phyloP scores from a whole-genome alignment of 2,329 filamentous ascomycete genomes.

The Thelonectria blattea region DNA sequence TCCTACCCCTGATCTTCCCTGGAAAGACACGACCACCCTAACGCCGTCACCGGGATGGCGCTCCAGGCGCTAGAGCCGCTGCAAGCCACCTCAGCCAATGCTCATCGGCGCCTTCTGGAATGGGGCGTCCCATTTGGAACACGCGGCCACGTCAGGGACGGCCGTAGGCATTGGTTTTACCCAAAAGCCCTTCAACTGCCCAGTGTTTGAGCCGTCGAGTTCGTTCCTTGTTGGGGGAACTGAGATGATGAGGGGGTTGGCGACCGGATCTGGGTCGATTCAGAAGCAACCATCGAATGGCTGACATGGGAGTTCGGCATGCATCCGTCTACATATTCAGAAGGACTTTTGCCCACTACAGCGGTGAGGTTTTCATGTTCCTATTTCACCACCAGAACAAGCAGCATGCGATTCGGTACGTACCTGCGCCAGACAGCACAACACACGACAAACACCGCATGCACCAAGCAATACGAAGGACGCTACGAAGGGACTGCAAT shows the following conservation, averaged over 20 bases:
- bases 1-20: slow-evolving; percentile 9
- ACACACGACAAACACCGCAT: neutral
- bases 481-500: neutral
- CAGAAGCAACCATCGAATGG: slow-evolving; percentile 2
- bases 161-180: slow-evolving; percentile 11
- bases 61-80: slow-evolving; percentile 33
- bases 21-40: slow-evolving; percentile 3
- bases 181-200: slow-evolving; percentile 7
- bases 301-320: neutral
- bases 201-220: slow-evolving; percentile 8
- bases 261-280: slow-evolving; percentile 7
- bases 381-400: neutral
- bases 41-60: slow-evolving; percentile 22
- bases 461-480: neutral
- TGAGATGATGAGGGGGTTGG: slow-evolving; percentile 1
- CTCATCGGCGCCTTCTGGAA: slow-evolving; percentile 32
- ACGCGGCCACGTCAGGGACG: slow-evolving; percentile 30
- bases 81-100: slow-evolving; percentile 38
- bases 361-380: neutral
- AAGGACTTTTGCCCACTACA: neutral
- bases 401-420: slow-evolving; percentile 3
- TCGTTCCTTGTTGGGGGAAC: neutral
- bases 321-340: neutral
- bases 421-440: neutral
- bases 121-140: slow-evolving; percentile 36